These are phyloP conservation scores for Eurotiales sp. DNA, from an alignment of 2,329 filamentous ascomycete genomes.

Conservation along the genomic window DNA sequence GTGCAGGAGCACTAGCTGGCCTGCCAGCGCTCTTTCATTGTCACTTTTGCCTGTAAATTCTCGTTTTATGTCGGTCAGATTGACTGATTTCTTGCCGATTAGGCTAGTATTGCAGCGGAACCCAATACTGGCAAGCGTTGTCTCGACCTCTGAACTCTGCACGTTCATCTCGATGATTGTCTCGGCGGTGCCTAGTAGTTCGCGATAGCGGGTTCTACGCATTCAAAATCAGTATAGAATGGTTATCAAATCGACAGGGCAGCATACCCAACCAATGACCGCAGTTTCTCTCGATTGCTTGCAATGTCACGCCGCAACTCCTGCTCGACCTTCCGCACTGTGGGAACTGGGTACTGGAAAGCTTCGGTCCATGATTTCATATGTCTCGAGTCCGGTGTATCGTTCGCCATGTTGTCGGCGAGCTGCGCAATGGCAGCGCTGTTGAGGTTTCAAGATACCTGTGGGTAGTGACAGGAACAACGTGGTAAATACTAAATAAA, in stretches of 20 bases:
- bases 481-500: neutral
- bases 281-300: slow-evolving; percentile 63
- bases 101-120: slow-evolving; percentile 70
- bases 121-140: slow-evolving; percentile 67
- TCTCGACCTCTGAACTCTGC: slow-evolving; percentile 72
- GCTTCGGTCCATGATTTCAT: slow-evolving; percentile 64
- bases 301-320: slow-evolving; percentile 60
- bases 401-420: slow-evolving; percentile 46
- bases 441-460: neutral
- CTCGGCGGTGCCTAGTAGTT: slow-evolving; percentile 86
- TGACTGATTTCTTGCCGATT: slow-evolving; percentile 62
- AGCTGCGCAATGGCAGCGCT: slow-evolving; percentile 2
- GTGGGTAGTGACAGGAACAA: neutral
- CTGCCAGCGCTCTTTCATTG: slow-evolving; percentile 48
- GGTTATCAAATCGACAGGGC: too few species aligned
- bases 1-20: slow-evolving; percentile 57
- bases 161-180: slow-evolving; percentile 86
- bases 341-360: slow-evolving; percentile 62
- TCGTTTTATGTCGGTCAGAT: slow-evolving; percentile 51
- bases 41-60: slow-evolving; percentile 31
- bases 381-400: slow-evolving; percentile 54
- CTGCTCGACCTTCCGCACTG: slow-evolving; percentile 60
- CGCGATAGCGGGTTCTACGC: slow-evolving; percentile 67
- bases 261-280: slow-evolving; percentile 61
- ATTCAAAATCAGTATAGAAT: neutral